Percentiles rank a stretch among this genome's conserved stretches.
These are phyloP conservation scores for Phanerochaete sordida DNA, from an alignment of 768 basidiomycete species.

Conservation along the genomic window DNA sequence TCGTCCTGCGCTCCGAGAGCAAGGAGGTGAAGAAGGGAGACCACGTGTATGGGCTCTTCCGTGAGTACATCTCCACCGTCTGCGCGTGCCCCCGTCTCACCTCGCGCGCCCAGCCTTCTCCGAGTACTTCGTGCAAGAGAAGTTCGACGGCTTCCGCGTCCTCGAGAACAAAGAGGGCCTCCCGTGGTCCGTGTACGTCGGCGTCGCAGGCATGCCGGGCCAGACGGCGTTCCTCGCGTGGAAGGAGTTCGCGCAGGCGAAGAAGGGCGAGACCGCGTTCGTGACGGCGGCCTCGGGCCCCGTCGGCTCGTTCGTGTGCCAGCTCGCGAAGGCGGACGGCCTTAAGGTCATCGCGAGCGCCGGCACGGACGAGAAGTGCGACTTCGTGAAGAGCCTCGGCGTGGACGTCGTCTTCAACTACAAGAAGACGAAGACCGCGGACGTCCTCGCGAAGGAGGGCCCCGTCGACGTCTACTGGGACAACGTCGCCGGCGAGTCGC, in stretches of 20 bases:
- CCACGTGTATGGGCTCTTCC: constrained; percentile 20
- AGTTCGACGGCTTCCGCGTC: constrained; percentile 20
- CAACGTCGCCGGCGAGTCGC: constrained; percentile 25
- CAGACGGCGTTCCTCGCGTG: constrained; percentile 35
- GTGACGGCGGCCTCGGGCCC: constrained; percentile 44
- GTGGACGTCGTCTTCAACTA: constrained; percentile 74
- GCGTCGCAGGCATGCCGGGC: constrained; percentile 44
- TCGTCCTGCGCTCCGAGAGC: constrained; percentile 25
- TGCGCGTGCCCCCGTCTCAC: constrained; percentile 32
- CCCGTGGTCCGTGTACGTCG: constrained; percentile 47
- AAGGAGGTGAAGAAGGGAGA: constrained; percentile 16
- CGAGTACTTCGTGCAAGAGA: constrained; percentile 34
- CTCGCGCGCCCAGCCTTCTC: constrained; percentile 29
- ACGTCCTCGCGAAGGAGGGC: constrained; percentile 54
- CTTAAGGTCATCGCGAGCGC: constrained; percentile 68
- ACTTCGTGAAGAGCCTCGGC: constrained; percentile 53
- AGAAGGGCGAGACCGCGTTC: constrained; percentile 52
- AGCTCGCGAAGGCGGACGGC: constrained; percentile 40
- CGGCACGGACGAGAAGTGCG: constrained; percentile 71
- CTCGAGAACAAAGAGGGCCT: constrained; percentile 41
- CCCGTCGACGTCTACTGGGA: constrained; percentile 46
- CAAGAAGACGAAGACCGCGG: constrained; percentile 51
- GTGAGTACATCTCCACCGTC: constrained; percentile 23
- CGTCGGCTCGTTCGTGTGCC: constrained; percentile 58
- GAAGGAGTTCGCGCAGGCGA: constrained; percentile 37